Percentiles rank a stretch among this genome's conserved stretches.
phyloP scores from a whole-genome alignment of 768 basidiomycete genomes.

The Arthromyces matolae region DNA sequence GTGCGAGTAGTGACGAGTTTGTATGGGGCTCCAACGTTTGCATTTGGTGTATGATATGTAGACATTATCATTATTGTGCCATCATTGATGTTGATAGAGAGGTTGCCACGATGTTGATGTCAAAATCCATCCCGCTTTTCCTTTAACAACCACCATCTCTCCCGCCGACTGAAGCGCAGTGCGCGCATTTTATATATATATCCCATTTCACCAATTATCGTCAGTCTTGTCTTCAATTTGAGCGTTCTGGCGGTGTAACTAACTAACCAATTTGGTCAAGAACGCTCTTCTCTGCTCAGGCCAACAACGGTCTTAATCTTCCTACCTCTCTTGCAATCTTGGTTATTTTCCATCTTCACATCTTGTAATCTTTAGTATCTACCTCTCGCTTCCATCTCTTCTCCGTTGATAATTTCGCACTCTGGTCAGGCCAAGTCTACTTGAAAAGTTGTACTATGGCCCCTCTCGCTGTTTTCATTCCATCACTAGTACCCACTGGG shows the following conservation, averaged over 20 bases:
- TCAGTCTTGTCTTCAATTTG: too few relatives aligned
- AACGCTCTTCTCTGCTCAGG: not conserved
- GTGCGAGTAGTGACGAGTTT: conserved; percentile 46
- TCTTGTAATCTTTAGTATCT: conserved; percentile 7
- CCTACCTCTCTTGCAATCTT: not conserved
- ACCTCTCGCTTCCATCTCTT: not conserved
- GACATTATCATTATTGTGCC: not conserved
- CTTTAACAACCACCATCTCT: conserved; percentile 6
- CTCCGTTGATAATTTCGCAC: not conserved
- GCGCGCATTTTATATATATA: conserved; percentile 10
- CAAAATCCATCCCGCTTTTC: conserved; percentile 9
- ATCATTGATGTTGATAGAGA: too few relatives aligned
- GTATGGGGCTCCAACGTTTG: conserved; percentile 62
- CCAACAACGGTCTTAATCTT: not conserved
- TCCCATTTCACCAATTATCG: too few relatives aligned
- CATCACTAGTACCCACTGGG: conserved; percentile 25
- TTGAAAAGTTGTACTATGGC: conserved; percentile 22
- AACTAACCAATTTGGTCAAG: not conserved
- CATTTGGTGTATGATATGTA: conserved; percentile 48
- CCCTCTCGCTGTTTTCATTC: conserved; percentile 23
- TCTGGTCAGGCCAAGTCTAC: not conserved
- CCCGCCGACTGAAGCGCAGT: conserved; percentile 14
- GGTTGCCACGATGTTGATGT: conserved; percentile 16
- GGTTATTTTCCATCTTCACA: not conserved
- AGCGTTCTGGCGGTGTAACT: too few relatives aligned